phyloP scores from a whole-genome alignment of 345 rosid species.

The Raphanus raphanistrum region DNA sequence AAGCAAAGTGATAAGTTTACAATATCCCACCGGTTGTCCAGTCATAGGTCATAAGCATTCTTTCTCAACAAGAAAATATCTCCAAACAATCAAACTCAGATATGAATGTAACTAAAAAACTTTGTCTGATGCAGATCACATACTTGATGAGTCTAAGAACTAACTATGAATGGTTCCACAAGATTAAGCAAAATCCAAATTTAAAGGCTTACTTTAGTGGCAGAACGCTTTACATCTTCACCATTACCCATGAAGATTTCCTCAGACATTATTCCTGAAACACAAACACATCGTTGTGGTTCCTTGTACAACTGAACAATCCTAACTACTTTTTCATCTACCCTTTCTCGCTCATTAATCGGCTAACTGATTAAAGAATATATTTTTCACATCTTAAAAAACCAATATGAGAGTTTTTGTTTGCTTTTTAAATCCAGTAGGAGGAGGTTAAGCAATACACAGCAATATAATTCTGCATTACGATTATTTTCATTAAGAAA shows the following conservation, averaged over 20 bases:
- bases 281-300: background rate
- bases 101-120: background rate
- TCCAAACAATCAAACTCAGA: background rate
- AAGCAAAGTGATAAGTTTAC: background rate
- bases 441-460: background rate
- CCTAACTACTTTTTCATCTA: conserved; percentile 4
- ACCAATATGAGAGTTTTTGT: background rate
- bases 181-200: background rate
- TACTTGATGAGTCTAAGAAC: background rate
- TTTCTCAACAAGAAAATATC: background rate
- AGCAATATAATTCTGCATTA: conserved; percentile 4
- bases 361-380: background rate
- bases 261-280: conserved; percentile 47
- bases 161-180: background rate
- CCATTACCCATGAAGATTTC: conserved; percentile 37
- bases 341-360: background rate
- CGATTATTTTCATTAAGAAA: background rate
- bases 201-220: conserved; percentile 42
- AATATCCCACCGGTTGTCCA: background rate
- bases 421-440: background rate
- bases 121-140: background rate
- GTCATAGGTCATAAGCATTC: background rate
- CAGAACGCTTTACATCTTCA: conserved; percentile 35
- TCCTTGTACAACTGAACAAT: conserved; percentile 10
- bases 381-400: background rate